Evolutionary conservation across 2,329 filamentous ascomycete genomes (phyloP), one percentile per base, ranked within the genome.

Genomic region (Fusarium hainanense): DNA sequence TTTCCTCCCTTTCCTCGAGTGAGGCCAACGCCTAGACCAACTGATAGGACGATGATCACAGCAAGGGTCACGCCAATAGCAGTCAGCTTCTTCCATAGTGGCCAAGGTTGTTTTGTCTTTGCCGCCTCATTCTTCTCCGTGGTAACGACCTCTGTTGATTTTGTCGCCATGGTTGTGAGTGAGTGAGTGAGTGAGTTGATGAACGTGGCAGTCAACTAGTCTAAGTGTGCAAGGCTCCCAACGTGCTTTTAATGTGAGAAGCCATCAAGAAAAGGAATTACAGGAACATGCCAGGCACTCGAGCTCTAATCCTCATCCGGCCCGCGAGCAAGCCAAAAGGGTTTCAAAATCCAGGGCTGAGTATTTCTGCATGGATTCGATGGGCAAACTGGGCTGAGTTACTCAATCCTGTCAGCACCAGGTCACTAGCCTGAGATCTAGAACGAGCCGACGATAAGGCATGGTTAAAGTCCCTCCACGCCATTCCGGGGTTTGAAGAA

Each of bases 1-100:
- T 65, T 52, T 32, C 63, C 69, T 37, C 63, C 60, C 27, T 75
- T 70, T 25, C 78, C 81, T 21, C 76, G 75, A 5, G 79, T 80
- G 20, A 89, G 78, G 12, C 88, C 87, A 8, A 90, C 77, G 5
- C 87, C 87, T 4, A 90, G 79, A 5, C 88, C 88, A 20, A 90
- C 76, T 1, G 81, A 85, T 11, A 89, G 77, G 0, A 77, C 84
- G 41, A 88, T 69, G 51, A 79, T 66, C 34, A 77, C 55, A 23
- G 73, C 58, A 30, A 77, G 49, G 13, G 66, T 68, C 25, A 75
- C 63, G 7, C 74, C 74, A 16, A 70, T 61, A 20, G 77, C 52
- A 27, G 75, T 63, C 14, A 78, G 59, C 64, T 79, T 79, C 67
- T 77, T 77, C 75, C 77, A 76, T n/a, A 72, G 57, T 21, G 72